A percentile compares a stretch with the other conserved stretches of the same genome.
Evolutionary conservation across 495 filamentous ascomycete genomes (phyloP).

Genomic region (Cudoniella acicularis): DNA sequence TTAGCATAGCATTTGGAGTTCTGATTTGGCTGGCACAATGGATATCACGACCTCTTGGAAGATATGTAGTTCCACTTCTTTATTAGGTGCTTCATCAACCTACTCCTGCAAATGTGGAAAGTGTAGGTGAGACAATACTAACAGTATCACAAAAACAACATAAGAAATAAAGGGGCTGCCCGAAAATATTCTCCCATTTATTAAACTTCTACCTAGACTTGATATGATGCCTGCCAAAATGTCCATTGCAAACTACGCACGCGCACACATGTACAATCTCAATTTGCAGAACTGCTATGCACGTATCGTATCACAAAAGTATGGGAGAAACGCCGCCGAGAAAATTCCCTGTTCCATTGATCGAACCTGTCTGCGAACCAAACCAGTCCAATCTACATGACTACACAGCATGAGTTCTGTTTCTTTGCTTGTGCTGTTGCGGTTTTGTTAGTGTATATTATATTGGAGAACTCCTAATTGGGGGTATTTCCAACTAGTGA

Average conservation of each 20-base stretch:
- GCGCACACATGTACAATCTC: conserved; percentile 14
- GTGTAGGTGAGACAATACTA: too few relatives aligned
- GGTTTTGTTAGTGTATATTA: conserved; percentile 1
- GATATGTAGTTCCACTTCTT: too few relatives aligned
- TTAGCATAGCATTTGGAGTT: conserved; percentile 10
- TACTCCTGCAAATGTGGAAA: not conserved
- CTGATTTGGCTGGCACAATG: conserved; percentile 1
- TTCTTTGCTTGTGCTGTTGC: conserved; percentile 72
- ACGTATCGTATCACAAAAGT: conserved; percentile 7
- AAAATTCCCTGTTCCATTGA: not conserved
- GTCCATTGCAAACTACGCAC: conserved; percentile 10
- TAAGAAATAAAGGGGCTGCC: too few relatives aligned
- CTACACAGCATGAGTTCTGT: conserved; percentile 88
- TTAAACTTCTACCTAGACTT: too few relatives aligned
- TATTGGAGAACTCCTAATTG: too few relatives aligned
- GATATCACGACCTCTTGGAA: not conserved
- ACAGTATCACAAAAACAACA: too few relatives aligned
- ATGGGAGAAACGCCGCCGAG: conserved; percentile 7
- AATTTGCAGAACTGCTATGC: conserved; percentile 15
- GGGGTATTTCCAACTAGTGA: not conserved
- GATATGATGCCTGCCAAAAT: too few relatives aligned
- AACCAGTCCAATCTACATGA: conserved; percentile 57
- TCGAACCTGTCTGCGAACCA: not conserved
- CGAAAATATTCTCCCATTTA: too few relatives aligned
- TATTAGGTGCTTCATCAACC: not conserved